Evolutionary conservation across 805 yeast species (phyloP).

Genomic region (Tetrapisispora iriomotensis): DNA sequence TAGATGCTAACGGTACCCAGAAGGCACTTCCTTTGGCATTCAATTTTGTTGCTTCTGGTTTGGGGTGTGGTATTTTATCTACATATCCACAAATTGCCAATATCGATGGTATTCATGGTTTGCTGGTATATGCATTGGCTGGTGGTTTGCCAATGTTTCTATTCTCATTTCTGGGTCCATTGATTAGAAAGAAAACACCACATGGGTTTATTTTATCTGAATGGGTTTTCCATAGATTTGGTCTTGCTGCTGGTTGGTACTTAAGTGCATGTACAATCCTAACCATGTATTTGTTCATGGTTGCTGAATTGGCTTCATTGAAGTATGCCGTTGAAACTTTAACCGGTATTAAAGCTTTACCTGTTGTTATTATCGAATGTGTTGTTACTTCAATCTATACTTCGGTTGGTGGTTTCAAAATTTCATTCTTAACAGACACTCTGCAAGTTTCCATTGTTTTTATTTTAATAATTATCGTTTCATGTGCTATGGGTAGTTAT

Average conservation of each 20-base stretch:
- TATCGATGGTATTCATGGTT: constrained; percentile 76
- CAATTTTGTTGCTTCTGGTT: constrained; percentile 86
- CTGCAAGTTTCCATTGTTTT: constrained; percentile 72
- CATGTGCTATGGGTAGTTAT: constrained; percentile 69
- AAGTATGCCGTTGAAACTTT: constrained; percentile 66
- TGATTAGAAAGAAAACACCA: constrained; percentile 69
- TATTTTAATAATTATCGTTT: constrained; percentile 55
- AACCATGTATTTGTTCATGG: constrained; percentile 79
- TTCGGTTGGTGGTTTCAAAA: constrained; percentile 78
- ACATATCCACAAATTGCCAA: constrained; percentile 85
- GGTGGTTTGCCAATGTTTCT: constrained; percentile 79
- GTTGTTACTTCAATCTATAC: constrained; percentile 83
- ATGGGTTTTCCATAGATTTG: constrained; percentile 85
- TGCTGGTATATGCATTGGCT: constrained; percentile 65
- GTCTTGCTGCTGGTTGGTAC: constrained; percentile 60
- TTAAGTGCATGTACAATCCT: constrained; percentile 73
- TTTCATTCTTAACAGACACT: constrained; percentile 80
- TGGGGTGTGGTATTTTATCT: constrained; percentile 83
- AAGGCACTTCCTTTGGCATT: constrained; percentile 71
- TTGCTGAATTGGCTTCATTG: constrained; percentile 76
- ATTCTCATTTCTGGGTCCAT: constrained; percentile 78
- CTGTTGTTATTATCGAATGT: constrained; percentile 77
- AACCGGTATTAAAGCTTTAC: constrained; percentile 70
- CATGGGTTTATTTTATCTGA: constrained; percentile 87
- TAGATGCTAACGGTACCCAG: constrained; percentile 74